Percentiles rank a stretch among this genome's conserved stretches.
phyloP scores from a whole-genome alignment of 1,139 yeast species.

The Zygotorulaspora mrakii region DNA sequence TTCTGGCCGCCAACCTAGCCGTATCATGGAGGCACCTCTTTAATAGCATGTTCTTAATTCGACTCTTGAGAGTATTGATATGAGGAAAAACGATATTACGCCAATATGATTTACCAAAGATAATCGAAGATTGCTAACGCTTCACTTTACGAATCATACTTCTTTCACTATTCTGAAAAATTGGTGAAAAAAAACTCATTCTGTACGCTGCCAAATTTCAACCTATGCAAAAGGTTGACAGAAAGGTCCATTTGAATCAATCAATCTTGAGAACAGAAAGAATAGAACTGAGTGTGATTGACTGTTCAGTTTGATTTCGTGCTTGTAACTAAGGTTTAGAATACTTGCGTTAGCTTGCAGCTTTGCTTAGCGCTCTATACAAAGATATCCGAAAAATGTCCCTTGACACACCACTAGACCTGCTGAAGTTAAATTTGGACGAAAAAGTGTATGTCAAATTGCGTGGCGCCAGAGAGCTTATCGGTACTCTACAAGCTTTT shows the following conservation, averaged over 20 bases:
- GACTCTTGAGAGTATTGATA: too few relatives aligned
- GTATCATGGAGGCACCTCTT: constrained; percentile 25
- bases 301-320: too few relatives aligned
- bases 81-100: too few relatives aligned
- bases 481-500: constrained; percentile 89
- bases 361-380: not conserved
- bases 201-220: constrained; percentile 1
- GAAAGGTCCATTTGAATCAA: not conserved
- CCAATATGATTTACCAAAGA: too few relatives aligned
- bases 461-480: constrained; percentile 93
- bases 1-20: constrained; percentile 23
- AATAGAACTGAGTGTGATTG: not conserved
- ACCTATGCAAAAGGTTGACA: too few relatives aligned
- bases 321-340: too few relatives aligned
- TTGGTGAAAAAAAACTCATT: constrained; percentile 3
- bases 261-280: not conserved
- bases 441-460: constrained; percentile 84
- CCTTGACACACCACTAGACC: constrained; percentile 71
- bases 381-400: constrained; percentile 14
- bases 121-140: too few relatives aligned
- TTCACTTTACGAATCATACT: too few relatives aligned
- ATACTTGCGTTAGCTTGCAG: too few relatives aligned
- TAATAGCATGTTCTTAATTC: constrained; percentile 10
- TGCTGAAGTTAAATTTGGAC: constrained; percentile 81
- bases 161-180: not conserved